Conservation (phyloP, 2,329 filamentous ascomycete genomes). For the Ophiostoma sp. region DNA sequence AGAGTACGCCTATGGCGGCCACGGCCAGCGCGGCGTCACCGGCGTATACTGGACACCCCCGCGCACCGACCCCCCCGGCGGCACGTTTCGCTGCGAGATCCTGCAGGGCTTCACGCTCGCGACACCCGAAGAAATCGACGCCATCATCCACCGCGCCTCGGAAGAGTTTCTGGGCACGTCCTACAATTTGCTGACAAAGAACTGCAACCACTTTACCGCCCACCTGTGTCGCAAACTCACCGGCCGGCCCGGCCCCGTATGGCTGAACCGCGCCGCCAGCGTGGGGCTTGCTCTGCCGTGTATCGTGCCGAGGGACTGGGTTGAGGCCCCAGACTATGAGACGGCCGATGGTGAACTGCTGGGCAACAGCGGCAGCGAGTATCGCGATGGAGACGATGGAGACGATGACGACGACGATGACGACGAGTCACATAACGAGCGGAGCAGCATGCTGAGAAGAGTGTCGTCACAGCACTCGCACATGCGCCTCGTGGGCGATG, state of each 20-base stretch:
- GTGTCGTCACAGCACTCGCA: conserved; percentile 30
- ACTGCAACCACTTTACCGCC: conserved; percentile 85
- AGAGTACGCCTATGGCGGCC: conserved; percentile 83
- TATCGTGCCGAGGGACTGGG: conserved; percentile 76
- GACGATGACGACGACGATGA: conserved; percentile 42
- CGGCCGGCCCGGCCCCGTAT: conserved; percentile 61
- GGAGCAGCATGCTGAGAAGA: conserved; percentile 35
- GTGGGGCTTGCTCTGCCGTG: conserved; percentile 78
- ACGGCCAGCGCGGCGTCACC: conserved; percentile 63
- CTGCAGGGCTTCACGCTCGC: conserved; percentile 74
- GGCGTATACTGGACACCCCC: conserved; percentile 82
- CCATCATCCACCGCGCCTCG: conserved; percentile 62
- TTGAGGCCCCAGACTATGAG: conserved; percentile 71
- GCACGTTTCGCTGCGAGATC: conserved; percentile 68
- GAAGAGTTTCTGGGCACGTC: conserved; percentile 67
- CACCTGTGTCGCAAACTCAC: conserved; percentile 70
- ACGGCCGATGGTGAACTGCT: conserved; percentile 65
- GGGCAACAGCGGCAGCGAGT: conserved; percentile 48
- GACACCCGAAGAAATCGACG: conserved; percentile 62
- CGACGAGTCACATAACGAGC: conserved; percentile 37
- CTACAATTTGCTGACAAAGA: conserved; percentile 77
- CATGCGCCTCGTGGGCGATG: conserved; percentile 29
- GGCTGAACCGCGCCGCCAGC: conserved; percentile 79
- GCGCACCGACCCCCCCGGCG: conserved; percentile 65
- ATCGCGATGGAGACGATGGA: conserved; percentile 46